Percentiles rank a stretch among this genome's conserved stretches.
These are phyloP conservation scores for Chaetomiaceae sp. DNA, from an alignment of 2,329 filamentous ascomycete genomes.

Conservation along the genomic window DNA sequence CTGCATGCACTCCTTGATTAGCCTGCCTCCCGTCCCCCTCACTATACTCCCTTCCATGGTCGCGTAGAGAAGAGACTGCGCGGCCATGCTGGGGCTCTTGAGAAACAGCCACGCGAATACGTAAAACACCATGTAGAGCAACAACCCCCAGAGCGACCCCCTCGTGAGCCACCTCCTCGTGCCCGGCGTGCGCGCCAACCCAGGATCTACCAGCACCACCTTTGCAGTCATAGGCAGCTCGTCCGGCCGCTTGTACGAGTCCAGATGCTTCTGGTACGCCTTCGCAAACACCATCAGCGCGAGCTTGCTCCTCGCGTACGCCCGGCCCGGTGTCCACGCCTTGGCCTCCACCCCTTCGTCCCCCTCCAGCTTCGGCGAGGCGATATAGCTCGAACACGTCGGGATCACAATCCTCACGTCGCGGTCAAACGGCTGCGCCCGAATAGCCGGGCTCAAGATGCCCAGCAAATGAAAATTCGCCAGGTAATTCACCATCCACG, in stretches of 20 bases:
- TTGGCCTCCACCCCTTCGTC: slow-evolving; percentile 38
- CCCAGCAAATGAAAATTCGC: slow-evolving; percentile 93
- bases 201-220: slow-evolving; percentile 84
- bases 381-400: slow-evolving; percentile 85
- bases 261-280: slow-evolving; percentile 88
- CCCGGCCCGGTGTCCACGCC: slow-evolving; percentile 51
- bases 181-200: slow-evolving; percentile 77
- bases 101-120: slow-evolving; percentile 80
- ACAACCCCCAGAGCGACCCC: slow-evolving; percentile 75
- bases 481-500: slow-evolving; percentile 93
- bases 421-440: slow-evolving; percentile 86
- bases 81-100: slow-evolving; percentile 77
- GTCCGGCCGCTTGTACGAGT: slow-evolving; percentile 79
- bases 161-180: slow-evolving; percentile 82
- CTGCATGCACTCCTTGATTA: slow-evolving; percentile 86
- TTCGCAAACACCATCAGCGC: slow-evolving; percentile 85
- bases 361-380: slow-evolving; percentile 61
- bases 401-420: slow-evolving; percentile 85
- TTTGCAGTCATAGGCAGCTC: slow-evolving; percentile 74
- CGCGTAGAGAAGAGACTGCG: slow-evolving; percentile 81
- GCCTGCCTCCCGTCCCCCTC: slow-evolving; percentile 59
- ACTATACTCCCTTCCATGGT: slow-evolving; percentile 74
- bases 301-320: slow-evolving; percentile 65
- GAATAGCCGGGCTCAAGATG: slow-evolving; percentile 83
- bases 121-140: slow-evolving; percentile 73